These are phyloP conservation scores for Scopulariopsis brevicaulis DNA, from an alignment of 2,329 filamentous ascomycete species.

Conservation along the genomic window DNA sequence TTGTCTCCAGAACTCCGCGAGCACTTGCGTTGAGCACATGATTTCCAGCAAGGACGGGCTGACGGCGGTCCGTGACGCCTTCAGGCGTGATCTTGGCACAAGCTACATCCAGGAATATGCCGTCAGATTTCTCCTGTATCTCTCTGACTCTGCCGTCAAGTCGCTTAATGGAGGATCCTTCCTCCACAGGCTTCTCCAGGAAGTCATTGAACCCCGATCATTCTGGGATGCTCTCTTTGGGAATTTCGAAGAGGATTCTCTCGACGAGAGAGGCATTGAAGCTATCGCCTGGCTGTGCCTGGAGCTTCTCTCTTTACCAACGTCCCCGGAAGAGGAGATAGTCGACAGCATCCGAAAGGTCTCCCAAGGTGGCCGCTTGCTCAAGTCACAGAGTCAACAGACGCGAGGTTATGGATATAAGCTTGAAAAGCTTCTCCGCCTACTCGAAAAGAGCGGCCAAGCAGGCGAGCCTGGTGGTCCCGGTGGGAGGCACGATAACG, in stretches of 20 bases:
- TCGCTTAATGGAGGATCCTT: neutral
- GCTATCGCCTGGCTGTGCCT: neutral
- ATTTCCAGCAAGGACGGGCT: neutral
- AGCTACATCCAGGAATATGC: neutral
- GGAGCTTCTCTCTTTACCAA: neutral
- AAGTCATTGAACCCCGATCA: neutral
- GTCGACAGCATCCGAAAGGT: neutral
- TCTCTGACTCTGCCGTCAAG: neutral
- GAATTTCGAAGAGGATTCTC: neutral
- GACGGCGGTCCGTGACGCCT: neutral
- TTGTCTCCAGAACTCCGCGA: neutral
- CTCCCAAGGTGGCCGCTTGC: neutral
- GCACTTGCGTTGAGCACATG: neutral
- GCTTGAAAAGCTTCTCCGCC: neutral
- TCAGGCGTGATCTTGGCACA: neutral
- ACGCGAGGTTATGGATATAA: neutral
- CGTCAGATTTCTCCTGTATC: neutral
- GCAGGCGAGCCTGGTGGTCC: constrained; percentile 13
- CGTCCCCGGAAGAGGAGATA: neutral
- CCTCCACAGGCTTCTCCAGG: neutral
- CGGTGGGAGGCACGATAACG: constrained; percentile 66
- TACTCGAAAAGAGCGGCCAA: neutral
- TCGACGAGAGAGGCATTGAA: neutral
- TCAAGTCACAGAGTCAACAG: neutral
- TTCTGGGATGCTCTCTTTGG: neutral